A percentile compares a stretch with the other conserved stretches of the same genome.
These are phyloP conservation scores for Paraphaeosphaeria sporulosa DNA, from an alignment of 2,329 filamentous ascomycete species.

Conservation along the genomic window DNA sequence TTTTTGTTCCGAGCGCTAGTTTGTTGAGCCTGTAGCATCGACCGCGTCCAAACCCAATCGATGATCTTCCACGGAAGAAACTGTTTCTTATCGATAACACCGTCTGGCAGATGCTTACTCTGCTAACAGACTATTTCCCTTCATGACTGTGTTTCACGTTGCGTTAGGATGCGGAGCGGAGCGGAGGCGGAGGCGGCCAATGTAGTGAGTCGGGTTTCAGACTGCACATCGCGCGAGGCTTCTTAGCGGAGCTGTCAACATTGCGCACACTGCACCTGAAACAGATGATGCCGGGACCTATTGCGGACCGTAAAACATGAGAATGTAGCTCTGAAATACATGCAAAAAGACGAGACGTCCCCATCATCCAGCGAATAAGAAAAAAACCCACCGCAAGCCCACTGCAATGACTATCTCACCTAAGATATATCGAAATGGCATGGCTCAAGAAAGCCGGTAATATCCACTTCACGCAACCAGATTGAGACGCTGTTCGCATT, in stretches of 20 bases:
- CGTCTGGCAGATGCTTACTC: neutral
- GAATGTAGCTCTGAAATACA: neutral
- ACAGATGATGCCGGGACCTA: neutral
- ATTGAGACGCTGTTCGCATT: neutral
- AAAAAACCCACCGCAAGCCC: neutral
- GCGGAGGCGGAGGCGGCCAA: slow-evolving; percentile 2
- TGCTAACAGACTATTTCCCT: neutral
- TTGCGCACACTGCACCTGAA: neutral
- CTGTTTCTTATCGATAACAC: neutral
- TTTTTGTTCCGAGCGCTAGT: neutral
- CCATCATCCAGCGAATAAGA: neutral
- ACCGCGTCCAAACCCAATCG: neutral
- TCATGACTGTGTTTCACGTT: neutral
- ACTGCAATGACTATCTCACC: neutral
- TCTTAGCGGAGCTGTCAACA: neutral
- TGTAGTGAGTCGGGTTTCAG: slow-evolving; percentile 7
- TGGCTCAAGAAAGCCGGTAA: neutral
- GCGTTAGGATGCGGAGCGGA: slow-evolving; percentile 1
- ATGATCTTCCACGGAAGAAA: neutral
- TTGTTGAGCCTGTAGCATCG: neutral
- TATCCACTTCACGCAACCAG: neutral
- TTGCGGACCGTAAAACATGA: slow-evolving; percentile 8
- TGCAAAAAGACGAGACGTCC: neutral
- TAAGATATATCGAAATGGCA: neutral
- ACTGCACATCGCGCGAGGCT: neutral